Evolutionary conservation across 306 rosid species (phyloP).

Genomic region (Ceratonia siliqua): DNA sequence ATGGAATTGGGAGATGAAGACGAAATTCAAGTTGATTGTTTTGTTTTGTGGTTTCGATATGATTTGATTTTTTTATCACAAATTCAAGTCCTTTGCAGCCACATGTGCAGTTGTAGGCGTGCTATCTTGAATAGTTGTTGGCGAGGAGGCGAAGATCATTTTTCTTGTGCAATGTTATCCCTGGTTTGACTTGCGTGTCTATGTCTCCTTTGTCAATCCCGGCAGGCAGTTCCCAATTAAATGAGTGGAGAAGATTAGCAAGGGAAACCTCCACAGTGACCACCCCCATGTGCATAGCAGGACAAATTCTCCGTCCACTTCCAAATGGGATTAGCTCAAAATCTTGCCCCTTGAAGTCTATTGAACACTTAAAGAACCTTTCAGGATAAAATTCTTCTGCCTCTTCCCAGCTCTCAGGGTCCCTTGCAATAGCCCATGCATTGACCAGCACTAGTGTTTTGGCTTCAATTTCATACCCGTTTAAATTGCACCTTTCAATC

Average conservation of each 20-base stretch:
- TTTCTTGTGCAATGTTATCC: constrained; percentile 41
- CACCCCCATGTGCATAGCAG: constrained; percentile 28
- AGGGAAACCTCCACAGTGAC: constrained; percentile 29
- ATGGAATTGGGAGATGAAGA: too few species aligned
- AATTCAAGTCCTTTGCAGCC: too few species aligned
- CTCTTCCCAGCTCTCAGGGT: constrained; percentile 37
- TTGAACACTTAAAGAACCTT: constrained; percentile 24
- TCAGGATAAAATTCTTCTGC: constrained; percentile 38
- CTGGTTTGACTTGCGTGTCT: constrained; percentile 34
- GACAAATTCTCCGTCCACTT: constrained; percentile 47
- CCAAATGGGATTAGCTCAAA: constrained; percentile 47
- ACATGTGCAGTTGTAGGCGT: neutral
- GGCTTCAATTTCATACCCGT: constrained; percentile 37
- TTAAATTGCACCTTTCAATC: constrained; percentile 20
- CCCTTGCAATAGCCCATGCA: constrained; percentile 42
- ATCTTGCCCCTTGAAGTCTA: constrained; percentile 33
- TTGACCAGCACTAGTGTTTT: constrained; percentile 34
- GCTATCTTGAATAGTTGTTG: neutral
- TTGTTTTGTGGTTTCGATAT: too few species aligned
- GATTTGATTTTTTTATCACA: too few species aligned
- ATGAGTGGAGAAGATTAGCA: constrained; percentile 37
- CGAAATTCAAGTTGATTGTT: too few species aligned
- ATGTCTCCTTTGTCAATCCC: constrained; percentile 13
- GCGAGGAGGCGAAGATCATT: constrained; percentile 30
- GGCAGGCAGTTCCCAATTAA: constrained; percentile 38